These are phyloP conservation scores for Verticillium albo-atrum DNA, from an alignment of 2,329 filamentous ascomycete species.

Conservation along the genomic window DNA sequence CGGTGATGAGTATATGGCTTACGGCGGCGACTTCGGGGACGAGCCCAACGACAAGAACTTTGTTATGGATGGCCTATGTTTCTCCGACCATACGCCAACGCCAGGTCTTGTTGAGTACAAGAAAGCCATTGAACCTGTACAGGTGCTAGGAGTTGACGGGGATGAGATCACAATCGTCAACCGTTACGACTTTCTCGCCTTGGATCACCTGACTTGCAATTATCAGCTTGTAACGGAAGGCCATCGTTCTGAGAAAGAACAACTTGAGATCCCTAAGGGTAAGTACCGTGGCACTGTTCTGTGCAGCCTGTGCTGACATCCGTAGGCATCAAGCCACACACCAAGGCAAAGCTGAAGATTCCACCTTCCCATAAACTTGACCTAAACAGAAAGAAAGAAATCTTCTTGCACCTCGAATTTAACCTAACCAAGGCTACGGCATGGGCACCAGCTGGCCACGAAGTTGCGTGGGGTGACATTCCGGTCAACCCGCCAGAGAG, in stretches of 20 bases:
- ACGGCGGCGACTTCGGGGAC: conserved; percentile 60
- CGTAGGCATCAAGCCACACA: conserved; percentile 38
- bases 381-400: conserved; percentile 22
- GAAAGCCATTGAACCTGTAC: conserved; percentile 56
- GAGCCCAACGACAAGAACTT: conserved; percentile 56
- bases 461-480: conserved; percentile 46
- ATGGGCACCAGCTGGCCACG: conserved; percentile 49
- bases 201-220: conserved; percentile 44
- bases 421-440: conserved; percentile 32
- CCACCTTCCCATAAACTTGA: neutral
- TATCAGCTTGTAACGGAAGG: conserved; percentile 38
- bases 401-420: conserved; percentile 47
- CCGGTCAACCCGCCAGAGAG: conserved; percentile 27
- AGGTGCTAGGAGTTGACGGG: conserved; percentile 39
- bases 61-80: conserved; percentile 50
- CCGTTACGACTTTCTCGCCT: conserved; percentile 47
- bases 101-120: conserved; percentile 51
- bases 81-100: conserved; percentile 43
- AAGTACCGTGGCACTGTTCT: conserved; percentile 4
- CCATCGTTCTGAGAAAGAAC: conserved; percentile 25
- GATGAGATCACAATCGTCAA: conserved; percentile 43
- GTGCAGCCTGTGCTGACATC: neutral
- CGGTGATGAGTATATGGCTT: conserved; percentile 46
- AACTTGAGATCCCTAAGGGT: conserved; percentile 36
- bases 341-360: conserved; percentile 27